These are phyloP conservation scores for Lichtheimia ornata DNA, from an alignment of 371 early-diverging fungal genomes.

Conservation along the genomic window DNA sequence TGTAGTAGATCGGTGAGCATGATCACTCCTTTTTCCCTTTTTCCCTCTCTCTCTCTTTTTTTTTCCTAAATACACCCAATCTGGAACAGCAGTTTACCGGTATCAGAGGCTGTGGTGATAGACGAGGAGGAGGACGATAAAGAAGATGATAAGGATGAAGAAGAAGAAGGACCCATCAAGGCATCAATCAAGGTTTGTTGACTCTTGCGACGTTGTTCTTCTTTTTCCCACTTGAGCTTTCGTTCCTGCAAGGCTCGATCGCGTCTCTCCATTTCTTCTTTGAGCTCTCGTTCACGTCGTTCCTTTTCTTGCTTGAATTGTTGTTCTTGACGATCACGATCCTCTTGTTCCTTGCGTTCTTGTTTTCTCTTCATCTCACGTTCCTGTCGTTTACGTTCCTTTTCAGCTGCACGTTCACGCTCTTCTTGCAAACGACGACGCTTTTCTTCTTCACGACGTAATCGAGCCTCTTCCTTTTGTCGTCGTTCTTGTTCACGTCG, in stretches of 20 bases:
- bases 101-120: background rate
- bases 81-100: background rate
- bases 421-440: slow-evolving; percentile 57
- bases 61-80: no score
- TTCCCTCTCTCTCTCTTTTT: no score
- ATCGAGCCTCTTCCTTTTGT: slow-evolving; percentile 52
- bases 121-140: background rate
- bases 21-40: no score
- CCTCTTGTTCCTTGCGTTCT: slow-evolving; percentile 28
- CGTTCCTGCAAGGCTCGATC: slow-evolving; percentile 33
- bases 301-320: slow-evolving; percentile 44
- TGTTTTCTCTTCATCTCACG: slow-evolving; percentile 29
- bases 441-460: slow-evolving; percentile 58
- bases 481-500: slow-evolving; percentile 31
- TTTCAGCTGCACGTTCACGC: slow-evolving; percentile 53
- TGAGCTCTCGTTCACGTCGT: slow-evolving; percentile 19
- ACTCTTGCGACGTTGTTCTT: slow-evolving; percentile 5
- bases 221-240: slow-evolving; percentile 26
- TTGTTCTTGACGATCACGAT: slow-evolving; percentile 31
- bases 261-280: slow-evolving; percentile 21
- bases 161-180: slow-evolving; percentile 9
- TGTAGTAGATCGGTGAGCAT: background rate
- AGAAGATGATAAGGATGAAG: background rate
- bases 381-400: slow-evolving; percentile 52
- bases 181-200: slow-evolving; percentile 19